A percentile compares a stretch with the other conserved stretches of the same genome.
These are phyloP conservation scores for Fusarium dlaminii DNA, from an alignment of 2,329 filamentous ascomycete genomes.

Conservation along the genomic window DNA sequence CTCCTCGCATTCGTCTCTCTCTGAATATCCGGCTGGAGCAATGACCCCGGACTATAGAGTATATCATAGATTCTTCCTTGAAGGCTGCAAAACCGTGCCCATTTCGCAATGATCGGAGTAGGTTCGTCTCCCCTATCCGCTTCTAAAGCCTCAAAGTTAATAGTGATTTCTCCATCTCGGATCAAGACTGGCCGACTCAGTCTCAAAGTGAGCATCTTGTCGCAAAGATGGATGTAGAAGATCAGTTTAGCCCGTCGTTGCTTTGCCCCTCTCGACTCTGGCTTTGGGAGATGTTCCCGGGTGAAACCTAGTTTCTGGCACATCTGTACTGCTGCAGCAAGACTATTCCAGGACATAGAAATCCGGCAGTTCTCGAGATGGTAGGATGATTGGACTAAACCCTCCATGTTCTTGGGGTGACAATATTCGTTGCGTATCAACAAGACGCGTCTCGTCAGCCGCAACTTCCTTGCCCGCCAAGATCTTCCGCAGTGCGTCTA, in stretches of 20 bases:
- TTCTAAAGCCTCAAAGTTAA: background rate
- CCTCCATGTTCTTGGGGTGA: background rate
- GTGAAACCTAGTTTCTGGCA: conserved; percentile 1
- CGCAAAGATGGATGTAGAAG: background rate
- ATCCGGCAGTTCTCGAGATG: background rate
- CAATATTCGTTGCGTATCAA: background rate
- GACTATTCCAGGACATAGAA: background rate
- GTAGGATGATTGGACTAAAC: background rate
- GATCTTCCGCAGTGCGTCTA: background rate
- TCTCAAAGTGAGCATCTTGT: conserved; percentile 9
- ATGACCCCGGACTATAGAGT: background rate
- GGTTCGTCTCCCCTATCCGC: background rate
- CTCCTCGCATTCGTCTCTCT: background rate
- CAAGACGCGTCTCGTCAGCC: background rate
- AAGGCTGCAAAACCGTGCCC: background rate
- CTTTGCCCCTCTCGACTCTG: background rate
- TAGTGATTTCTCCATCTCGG: background rate
- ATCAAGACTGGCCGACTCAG: background rate
- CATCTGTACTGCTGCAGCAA: background rate
- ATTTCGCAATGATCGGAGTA: background rate
- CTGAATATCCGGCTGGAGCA: background rate
- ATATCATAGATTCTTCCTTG: background rate
- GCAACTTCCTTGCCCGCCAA: background rate
- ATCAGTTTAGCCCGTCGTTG: background rate
- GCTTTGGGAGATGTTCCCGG: background rate